Evolutionary conservation across 2,329 filamentous ascomycete genomes (phyloP), one percentile per base, ranked within the genome.

Genomic region (Neofusicoccum cordaticola): DNA sequence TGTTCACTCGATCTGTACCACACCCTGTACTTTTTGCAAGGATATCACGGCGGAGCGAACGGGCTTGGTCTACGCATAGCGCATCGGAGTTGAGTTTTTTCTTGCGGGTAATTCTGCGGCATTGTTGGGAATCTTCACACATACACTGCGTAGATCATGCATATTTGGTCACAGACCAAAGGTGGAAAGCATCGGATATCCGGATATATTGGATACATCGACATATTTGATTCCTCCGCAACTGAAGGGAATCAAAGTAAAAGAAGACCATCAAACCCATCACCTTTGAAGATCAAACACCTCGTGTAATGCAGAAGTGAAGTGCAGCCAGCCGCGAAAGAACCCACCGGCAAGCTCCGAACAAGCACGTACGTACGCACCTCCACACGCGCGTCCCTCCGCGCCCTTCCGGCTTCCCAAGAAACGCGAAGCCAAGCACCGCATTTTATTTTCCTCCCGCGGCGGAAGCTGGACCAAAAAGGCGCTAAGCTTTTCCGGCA

Each of bases 21-120:
- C 34, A 52, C 3, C 42, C 22, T 42, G 39, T 57, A 53, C 50
- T 53, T 12, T 12, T 17, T 52, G 52, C 35, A 42, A 9, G 13
- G 56, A 42, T 42, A 31, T 19, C 8, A 17, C 22, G 19, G 53
- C 19, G 35, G n/a, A 22, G 31, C n/a, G n/a, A 39, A 4, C n/a
- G 50, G n/a, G 5, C 13, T 39, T 58, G 53, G 53, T 47, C 56
- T 47, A 60, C 44, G 56, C 56, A 60, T 60, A 47, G 56, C 56
- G 42, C 42, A 44, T 44, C n/a, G 42, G 42, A 15, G 42, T 44
- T 44, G 42, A 9, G 42, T 5, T 44, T 17, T 44, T 44, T 17
- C 17, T 44, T 17, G 13, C 2, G 5, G 27, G 27, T 31, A 44
- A 44, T 44, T 44, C 42, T 22, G 11, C 15, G 31, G 56, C 56